A percentile compares a stretch with the other conserved stretches of the same genome.
These are phyloP conservation scores for Mortierella sp. DNA, from an alignment of 371 early-diverging fungal species.

Conservation along the genomic window DNA sequence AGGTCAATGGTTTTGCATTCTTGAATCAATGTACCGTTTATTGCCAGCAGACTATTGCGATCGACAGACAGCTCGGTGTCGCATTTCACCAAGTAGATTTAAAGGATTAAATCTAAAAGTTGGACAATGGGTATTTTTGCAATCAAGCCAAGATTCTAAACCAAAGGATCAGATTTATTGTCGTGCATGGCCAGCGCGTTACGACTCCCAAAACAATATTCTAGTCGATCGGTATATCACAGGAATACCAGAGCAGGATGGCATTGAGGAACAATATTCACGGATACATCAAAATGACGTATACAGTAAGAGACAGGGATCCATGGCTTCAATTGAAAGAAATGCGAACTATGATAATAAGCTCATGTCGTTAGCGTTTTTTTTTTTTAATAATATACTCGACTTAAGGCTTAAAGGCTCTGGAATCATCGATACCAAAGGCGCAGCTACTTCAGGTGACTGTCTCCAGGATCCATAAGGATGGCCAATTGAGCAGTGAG, in stretches of 20 bases:
- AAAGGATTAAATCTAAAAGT: constrained; percentile 19
- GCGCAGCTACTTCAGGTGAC: constrained; percentile 21
- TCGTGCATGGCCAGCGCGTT: constrained; percentile 51
- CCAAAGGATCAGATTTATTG: constrained; percentile 26
- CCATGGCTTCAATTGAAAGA: background rate
- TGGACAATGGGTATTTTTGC: constrained; percentile 48
- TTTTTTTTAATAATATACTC: background rate
- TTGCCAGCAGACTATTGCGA: constrained; percentile 53
- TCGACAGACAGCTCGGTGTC: constrained; percentile 46
- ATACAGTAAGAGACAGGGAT: constrained; percentile 16
- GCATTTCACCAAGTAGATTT: constrained; percentile 39
- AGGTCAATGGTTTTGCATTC: background rate
- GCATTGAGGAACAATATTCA: background rate
- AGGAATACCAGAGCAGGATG: background rate
- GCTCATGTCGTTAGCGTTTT: background rate
- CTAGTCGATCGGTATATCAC: constrained; percentile 36
- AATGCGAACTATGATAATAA: background rate
- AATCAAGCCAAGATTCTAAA: constrained; percentile 14
- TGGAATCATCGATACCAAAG: constrained; percentile 17
- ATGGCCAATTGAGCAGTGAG: constrained; percentile 6
- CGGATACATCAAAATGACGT: constrained; percentile 6
- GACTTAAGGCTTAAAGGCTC: constrained; percentile 15
- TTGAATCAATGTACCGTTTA: constrained; percentile 25
- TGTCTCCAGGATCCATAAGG: constrained; percentile 12
- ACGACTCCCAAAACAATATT: constrained; percentile 29